Evolutionary conservation across 202 grass and related monocot genomes (phyloP).

Genomic region (Digitaria exilis): DNA sequence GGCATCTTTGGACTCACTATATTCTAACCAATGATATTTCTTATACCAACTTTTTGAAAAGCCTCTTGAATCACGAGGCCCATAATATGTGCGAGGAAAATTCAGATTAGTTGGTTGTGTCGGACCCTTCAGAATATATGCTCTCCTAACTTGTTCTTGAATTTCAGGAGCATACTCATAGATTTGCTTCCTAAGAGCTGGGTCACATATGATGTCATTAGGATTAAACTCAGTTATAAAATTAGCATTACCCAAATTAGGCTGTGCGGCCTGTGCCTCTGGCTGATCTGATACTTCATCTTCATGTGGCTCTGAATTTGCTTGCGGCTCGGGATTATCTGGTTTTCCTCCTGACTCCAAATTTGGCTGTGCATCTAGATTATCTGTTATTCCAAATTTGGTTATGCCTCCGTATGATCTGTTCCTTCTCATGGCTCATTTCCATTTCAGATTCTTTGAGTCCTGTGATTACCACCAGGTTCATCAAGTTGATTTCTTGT

Average conservation of each 20-base stretch:
- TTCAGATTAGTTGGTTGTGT: not conserved
- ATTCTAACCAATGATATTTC: not conserved
- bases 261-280: too few relatives aligned
- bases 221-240: not conserved
- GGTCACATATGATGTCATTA: not conserved
- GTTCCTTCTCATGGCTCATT: too few relatives aligned
- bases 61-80: not conserved
- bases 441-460: too few relatives aligned
- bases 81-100: not conserved
- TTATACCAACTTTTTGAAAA: not conserved
- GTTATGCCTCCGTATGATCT: too few relatives aligned
- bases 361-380: too few relatives aligned
- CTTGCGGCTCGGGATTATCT: too few relatives aligned
- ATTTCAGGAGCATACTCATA: not conserved
- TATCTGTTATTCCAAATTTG: too few relatives aligned
- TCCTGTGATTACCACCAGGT: too few relatives aligned
- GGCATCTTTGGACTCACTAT: not conserved
- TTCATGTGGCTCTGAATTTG: too few relatives aligned
- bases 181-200: not conserved
- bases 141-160: not conserved
- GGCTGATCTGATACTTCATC: too few relatives aligned
- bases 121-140: not conserved
- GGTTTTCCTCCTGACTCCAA: too few relatives aligned
- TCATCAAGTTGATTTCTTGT: too few relatives aligned
- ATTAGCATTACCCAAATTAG: not conserved